Evolutionary conservation across 148 eudicot genomes (phyloP).

Genomic region (Simmondsia chinensis): DNA sequence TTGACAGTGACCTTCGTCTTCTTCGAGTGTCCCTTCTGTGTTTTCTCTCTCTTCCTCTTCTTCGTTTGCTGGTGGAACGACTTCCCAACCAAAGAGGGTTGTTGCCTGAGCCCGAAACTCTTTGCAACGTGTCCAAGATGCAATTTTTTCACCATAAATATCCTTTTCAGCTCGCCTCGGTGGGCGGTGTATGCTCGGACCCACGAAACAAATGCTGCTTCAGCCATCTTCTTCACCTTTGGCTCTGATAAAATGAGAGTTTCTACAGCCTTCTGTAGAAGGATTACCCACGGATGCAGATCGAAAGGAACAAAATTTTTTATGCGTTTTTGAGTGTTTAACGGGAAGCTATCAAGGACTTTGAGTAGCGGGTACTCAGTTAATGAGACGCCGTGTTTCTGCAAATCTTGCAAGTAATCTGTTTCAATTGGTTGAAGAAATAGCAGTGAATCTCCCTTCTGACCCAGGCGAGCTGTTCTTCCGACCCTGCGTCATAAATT

Average conservation of each 20-base stretch:
- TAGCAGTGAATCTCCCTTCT: conserved; percentile 81
- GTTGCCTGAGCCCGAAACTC: conserved; percentile 82
- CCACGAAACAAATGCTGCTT: conserved; percentile 86
- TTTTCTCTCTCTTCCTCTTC: conserved; percentile 64
- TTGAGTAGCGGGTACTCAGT: conserved; percentile 71
- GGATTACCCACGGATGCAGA: conserved; percentile 81
- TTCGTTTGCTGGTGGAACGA: conserved; percentile 48
- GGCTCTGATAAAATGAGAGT: conserved; percentile 40
- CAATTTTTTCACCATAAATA: conserved; percentile 84
- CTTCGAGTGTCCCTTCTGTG: conserved; percentile 35
- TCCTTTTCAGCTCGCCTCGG: conserved; percentile 77
- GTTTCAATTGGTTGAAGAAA: conserved; percentile 80
- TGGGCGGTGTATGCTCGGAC: conserved; percentile 90
- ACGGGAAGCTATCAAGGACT: conserved; percentile 62
- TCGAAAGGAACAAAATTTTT: conserved; percentile 61
- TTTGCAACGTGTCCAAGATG: conserved; percentile 86
- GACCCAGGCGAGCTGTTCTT: conserved; percentile 97
- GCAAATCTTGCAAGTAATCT: conserved; percentile 73
- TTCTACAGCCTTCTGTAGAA: conserved; percentile 79
- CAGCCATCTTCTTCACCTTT: conserved; percentile 50
- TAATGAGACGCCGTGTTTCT: conserved; percentile 69
- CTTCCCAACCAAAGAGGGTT: conserved; percentile 71
- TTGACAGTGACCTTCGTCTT: conserved; percentile 35
- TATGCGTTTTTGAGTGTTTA: conserved; percentile 38
- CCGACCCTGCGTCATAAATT: conserved; percentile 65